Evolutionary conservation across 2,329 filamentous ascomycete species (phyloP).

Genomic region (Ophiostoma triangulosporum): DNA sequence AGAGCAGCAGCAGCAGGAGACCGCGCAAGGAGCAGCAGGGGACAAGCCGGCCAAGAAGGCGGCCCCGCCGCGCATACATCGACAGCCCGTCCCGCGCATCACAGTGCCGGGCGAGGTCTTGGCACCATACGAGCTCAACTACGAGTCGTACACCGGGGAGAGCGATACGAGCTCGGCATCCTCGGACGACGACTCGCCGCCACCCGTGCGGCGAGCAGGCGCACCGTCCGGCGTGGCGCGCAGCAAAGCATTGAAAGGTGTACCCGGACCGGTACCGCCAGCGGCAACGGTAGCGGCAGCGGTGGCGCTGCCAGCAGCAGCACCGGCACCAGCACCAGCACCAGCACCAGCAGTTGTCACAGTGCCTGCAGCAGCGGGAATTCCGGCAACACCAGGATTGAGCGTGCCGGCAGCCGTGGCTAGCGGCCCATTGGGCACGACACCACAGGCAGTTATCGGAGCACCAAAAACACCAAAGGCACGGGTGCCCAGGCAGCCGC

Average conservation of each 20-base stretch:
- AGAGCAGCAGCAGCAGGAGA: slow-evolving; percentile 30
- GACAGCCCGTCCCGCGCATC: slow-evolving; percentile 39
- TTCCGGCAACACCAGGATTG: not conserved
- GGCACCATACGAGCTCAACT: slow-evolving; percentile 51
- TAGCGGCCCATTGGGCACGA: not conserved
- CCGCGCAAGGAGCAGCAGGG: slow-evolving; percentile 18
- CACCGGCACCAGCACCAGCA: not conserved
- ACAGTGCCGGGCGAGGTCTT: slow-evolving; percentile 54
- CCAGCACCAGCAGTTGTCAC: not conserved
- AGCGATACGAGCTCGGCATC: slow-evolving; percentile 25
- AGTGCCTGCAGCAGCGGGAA: not conserved
- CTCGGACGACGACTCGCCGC: slow-evolving; percentile 24
- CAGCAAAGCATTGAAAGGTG: slow-evolving; percentile 33
- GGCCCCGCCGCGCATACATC: slow-evolving; percentile 17
- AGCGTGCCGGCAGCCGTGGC: no score
- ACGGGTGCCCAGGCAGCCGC: slow-evolving; percentile 20
- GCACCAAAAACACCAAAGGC: slow-evolving; percentile 31
- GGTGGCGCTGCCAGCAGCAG: not conserved
- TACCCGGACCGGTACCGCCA: not conserved
- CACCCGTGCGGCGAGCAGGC: slow-evolving; percentile 16
- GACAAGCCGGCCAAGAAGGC: slow-evolving; percentile 4
- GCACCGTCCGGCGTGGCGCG: slow-evolving; percentile 26
- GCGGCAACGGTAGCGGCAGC: not conserved
- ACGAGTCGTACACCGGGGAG: slow-evolving; percentile 41
- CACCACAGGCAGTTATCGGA: not conserved